Evolutionary conservation across 2,329 filamentous ascomycete genomes (phyloP).

Genomic region (Alternaria infectoria): DNA sequence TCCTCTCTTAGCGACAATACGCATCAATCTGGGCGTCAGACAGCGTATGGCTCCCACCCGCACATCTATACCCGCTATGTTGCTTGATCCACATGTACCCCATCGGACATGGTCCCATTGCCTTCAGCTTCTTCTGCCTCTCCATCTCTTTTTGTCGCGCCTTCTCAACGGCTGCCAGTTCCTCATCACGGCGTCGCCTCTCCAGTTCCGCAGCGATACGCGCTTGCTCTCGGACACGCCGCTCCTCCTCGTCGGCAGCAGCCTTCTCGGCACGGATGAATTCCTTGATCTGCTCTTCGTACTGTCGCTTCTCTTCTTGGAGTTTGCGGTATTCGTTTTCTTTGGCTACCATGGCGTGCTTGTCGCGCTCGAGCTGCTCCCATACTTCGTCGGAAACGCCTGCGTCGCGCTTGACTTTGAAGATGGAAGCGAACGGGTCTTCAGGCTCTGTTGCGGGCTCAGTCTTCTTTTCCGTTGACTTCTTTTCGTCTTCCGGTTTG

Average conservation of each 20-base stretch:
- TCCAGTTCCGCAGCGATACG: slow-evolving; percentile 28
- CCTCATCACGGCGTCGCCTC: slow-evolving; percentile 31
- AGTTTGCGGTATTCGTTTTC: slow-evolving; percentile 48
- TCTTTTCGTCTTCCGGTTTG: slow-evolving; percentile 4
- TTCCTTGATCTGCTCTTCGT: slow-evolving; percentile 21
- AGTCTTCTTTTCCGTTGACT: not conserved
- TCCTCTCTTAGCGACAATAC: not conserved
- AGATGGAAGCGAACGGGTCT: slow-evolving; percentile 19
- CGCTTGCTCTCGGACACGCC: slow-evolving; percentile 22
- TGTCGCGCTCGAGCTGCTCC: slow-evolving; percentile 64
- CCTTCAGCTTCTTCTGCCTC: slow-evolving; percentile 57
- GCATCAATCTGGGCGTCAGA: slow-evolving; percentile 6
- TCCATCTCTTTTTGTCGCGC: slow-evolving; percentile 49
- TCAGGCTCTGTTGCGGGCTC: not conserved
- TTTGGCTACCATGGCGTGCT: slow-evolving; percentile 38
- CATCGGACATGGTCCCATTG: slow-evolving; percentile 61
- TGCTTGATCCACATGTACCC: slow-evolving; percentile 70
- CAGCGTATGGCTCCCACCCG: slow-evolving; percentile 54
- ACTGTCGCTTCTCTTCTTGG: slow-evolving; percentile 27
- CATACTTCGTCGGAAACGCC: slow-evolving; percentile 67
- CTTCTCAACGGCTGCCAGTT: slow-evolving; percentile 50
- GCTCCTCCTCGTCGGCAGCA: slow-evolving; percentile 13
- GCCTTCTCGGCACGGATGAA: slow-evolving; percentile 25
- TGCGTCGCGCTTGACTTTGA: slow-evolving; percentile 54
- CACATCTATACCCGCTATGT: slow-evolving; percentile 65